These are phyloP conservation scores for Rhododendron simsii DNA, from an alignment of 148 eudicot species.

Conservation along the genomic window DNA sequence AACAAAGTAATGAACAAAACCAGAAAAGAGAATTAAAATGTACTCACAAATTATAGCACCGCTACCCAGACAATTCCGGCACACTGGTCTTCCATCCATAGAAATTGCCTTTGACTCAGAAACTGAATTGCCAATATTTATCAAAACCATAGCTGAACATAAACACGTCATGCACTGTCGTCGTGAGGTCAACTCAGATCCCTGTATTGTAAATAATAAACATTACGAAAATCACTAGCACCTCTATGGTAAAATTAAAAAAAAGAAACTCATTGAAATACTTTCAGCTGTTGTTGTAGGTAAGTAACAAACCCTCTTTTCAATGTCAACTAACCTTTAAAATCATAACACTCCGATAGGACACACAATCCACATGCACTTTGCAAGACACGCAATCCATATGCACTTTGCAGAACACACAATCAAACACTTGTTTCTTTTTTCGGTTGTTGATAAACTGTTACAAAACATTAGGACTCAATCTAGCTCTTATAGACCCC, in stretches of 20 bases:
- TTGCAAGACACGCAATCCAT: neutral
- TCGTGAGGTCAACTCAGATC: conserved; percentile 43
- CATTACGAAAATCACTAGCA: neutral
- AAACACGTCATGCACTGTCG: conserved; percentile 70
- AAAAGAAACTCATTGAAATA: neutral
- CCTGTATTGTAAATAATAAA: conserved; percentile 32
- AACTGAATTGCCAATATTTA: conserved; percentile 26
- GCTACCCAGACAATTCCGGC: conserved; percentile 88
- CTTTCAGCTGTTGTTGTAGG: neutral
- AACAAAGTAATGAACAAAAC: neutral
- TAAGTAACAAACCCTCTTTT: neutral
- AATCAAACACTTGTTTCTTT: neutral
- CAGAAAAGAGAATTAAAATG: neutral
- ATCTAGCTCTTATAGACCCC: neutral
- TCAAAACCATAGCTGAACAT: conserved; percentile 54
- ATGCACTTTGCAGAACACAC: neutral
- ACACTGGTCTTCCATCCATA: conserved; percentile 53
- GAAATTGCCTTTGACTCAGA: conserved; percentile 47
- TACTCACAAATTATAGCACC: conserved; percentile 92
- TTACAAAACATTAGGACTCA: neutral
- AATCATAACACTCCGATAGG: neutral
- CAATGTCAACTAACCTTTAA: no score
- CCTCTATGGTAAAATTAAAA: neutral
- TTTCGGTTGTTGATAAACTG: neutral
- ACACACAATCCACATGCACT: neutral